phyloP scores from a whole-genome alignment of 768 basidiomycete species.

The Boletus speciosus region DNA sequence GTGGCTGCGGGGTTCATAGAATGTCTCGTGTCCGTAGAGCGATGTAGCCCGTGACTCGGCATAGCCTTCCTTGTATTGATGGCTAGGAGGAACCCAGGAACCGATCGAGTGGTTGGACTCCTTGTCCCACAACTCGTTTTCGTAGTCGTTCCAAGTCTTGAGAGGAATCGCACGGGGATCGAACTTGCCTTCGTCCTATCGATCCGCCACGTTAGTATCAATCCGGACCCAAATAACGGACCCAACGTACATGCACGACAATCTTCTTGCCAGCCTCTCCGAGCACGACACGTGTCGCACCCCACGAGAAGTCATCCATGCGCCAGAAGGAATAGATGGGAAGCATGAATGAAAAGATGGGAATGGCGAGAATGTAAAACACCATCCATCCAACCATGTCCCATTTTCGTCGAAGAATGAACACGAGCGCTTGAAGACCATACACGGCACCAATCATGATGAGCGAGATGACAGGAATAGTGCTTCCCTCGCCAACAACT shows the following conservation, averaged over 20 bases:
- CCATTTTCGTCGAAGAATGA: slow-evolving; percentile 91
- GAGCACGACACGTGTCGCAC: slow-evolving; percentile 85
- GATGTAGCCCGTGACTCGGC: slow-evolving; percentile 76
- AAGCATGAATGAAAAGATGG: slow-evolving; percentile 88
- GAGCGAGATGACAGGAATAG: slow-evolving; percentile 77
- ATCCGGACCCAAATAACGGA: background rate
- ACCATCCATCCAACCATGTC: slow-evolving; percentile 99
- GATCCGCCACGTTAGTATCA: slow-evolving; percentile 5
- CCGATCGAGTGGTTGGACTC: slow-evolving; percentile 95
- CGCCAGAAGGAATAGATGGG: slow-evolving; percentile 96
- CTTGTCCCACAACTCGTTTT: slow-evolving; percentile 97
- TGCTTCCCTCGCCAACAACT: slow-evolving; percentile 59
- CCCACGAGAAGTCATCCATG: slow-evolving; percentile 99
- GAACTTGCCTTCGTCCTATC: slow-evolving; percentile 94
- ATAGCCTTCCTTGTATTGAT: slow-evolving; percentile 69
- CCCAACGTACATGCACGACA: slow-evolving; percentile 76
- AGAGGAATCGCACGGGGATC: slow-evolving; percentile 91
- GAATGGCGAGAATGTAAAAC: slow-evolving; percentile 94
- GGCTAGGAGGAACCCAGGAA: slow-evolving; percentile 82
- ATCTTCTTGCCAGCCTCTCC: slow-evolving; percentile 96
- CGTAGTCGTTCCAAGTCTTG: slow-evolving; percentile 96
- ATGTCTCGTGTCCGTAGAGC: slow-evolving; percentile 83
- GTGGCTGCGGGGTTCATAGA: slow-evolving; percentile 71
- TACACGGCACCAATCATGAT: slow-evolving; percentile 94
- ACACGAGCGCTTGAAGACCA: slow-evolving; percentile 89